phyloP scores from a whole-genome alignment of 805 yeast species.

The Saccharomyces jurei region DNA sequence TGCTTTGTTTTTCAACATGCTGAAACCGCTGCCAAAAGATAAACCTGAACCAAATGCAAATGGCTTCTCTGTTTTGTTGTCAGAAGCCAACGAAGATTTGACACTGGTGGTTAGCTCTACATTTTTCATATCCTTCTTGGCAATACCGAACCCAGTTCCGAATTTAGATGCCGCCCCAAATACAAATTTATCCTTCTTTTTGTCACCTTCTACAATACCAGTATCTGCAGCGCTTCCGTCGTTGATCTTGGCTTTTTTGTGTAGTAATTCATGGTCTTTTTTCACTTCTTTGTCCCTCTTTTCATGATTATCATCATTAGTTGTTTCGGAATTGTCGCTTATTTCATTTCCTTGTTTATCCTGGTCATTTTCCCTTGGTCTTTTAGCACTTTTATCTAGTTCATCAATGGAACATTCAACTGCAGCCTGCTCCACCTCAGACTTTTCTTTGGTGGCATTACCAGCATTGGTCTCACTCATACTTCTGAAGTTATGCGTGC shows the following conservation, averaged over 20 bases:
- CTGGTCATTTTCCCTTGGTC: conserved; percentile 14
- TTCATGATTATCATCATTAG: not conserved
- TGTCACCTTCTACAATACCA: conserved; percentile 1
- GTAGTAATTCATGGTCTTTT: conserved; percentile 1
- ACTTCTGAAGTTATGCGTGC: not conserved
- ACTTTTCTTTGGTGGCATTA: not conserved
- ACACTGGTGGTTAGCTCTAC: conserved; percentile 1
- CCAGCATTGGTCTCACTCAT: not conserved
- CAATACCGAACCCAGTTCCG: conserved; percentile 33
- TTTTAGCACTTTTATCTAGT: conserved; percentile 2
- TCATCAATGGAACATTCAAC: not conserved
- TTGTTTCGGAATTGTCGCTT: not conserved
- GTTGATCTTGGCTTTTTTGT: conserved; percentile 2
- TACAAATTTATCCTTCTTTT: conserved; percentile 39
- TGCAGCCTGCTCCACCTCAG: not conserved
- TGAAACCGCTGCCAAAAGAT: conserved; percentile 34
- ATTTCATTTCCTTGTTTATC: conserved; percentile 10
- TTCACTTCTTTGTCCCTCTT: not conserved
- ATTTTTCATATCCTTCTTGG: conserved; percentile 7
- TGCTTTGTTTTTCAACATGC: conserved; percentile 17
- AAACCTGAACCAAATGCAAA: conserved; percentile 40
- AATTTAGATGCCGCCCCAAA: conserved; percentile 49
- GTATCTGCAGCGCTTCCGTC: not conserved
- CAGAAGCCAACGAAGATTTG: conserved; percentile 2
- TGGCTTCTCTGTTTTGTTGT: conserved; percentile 12